Conservation (phyloP, 208 protist genomes). For the Naegleria lovaniensis region DNA sequence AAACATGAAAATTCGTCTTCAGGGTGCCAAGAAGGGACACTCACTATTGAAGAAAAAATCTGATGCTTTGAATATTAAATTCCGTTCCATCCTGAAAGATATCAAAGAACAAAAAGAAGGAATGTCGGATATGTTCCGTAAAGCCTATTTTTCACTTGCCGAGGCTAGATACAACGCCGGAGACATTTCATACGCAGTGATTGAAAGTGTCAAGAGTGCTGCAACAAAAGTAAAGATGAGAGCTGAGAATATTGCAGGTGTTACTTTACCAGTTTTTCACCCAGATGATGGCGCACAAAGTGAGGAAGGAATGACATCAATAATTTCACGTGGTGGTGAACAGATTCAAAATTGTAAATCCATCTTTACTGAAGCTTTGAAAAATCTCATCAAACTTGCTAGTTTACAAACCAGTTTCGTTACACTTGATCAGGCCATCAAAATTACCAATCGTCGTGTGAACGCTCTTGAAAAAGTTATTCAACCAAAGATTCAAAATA, state of each 20-base stretch:
- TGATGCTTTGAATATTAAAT: conserved; percentile 94
- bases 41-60: conserved; percentile 99
- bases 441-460: conserved; percentile 98
- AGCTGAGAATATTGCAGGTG: conserved; percentile 96
- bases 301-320: conserved; percentile 31
- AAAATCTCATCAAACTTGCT: conserved; percentile 84
- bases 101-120: conserved; percentile 72
- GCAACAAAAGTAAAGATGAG: conserved; percentile 74
- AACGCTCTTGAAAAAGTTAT: conserved; percentile 99
- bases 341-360: conserved; percentile 76
- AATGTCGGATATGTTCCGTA: conserved; percentile 54
- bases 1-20: conserved; percentile 82
- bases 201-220: conserved; percentile 78
- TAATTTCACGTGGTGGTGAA: conserved; percentile 84
- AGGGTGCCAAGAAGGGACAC: conserved; percentile 95
- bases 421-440: conserved; percentile 94
- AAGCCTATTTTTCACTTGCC: conserved; percentile 87
- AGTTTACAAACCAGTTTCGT: conserved; percentile 95
- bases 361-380: conserved; percentile 78
- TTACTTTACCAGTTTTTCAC: conserved; percentile 89
- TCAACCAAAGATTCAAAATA: conserved; percentile 91
- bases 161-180: conserved; percentile 90
- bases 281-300: conserved; percentile 40
- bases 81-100: conserved; percentile 84
- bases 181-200: conserved; percentile 85